A percentile compares a stretch with the other conserved stretches of the same genome.
phyloP scores from a whole-genome alignment of 148 eudicot genomes.

The Amaranthus palmeri region DNA sequence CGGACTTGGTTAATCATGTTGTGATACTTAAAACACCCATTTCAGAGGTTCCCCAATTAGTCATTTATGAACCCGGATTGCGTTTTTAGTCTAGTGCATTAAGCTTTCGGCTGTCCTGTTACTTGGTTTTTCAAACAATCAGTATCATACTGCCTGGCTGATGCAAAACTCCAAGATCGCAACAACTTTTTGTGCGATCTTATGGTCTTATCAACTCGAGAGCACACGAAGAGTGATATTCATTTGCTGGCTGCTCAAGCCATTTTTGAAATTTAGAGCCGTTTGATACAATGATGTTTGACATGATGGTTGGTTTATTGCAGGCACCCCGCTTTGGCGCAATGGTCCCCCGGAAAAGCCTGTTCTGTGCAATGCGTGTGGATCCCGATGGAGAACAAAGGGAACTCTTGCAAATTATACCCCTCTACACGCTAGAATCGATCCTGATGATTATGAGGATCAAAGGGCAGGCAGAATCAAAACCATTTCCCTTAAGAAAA shows the following conservation, averaged over 20 bases:
- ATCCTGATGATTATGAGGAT: conserved; percentile 66
- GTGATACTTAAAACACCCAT: not conserved
- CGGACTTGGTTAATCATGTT: not conserved
- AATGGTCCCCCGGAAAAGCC: conserved; percentile 99
- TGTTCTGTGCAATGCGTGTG: conserved; percentile 94
- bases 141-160: not conserved
- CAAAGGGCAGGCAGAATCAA: conserved; percentile 48
- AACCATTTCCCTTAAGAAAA: conserved; percentile 54
- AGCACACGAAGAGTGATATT: not conserved
- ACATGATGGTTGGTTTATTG: conserved; percentile 6
- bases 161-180: not conserved
- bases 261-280: not conserved
- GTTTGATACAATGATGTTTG: conserved; percentile 18
- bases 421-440: conserved; percentile 81
- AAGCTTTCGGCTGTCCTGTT: not conserved
- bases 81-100: not conserved
- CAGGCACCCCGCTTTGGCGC: conserved; percentile 99
- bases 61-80: not conserved
- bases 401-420: conserved; percentile 88
- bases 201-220: not conserved
- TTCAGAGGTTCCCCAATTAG: not conserved
- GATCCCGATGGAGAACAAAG: conserved; percentile 98
- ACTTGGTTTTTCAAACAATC: not conserved
- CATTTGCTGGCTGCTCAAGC: not conserved
- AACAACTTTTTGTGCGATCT: not conserved